Base-by-base conservation (phyloP, 2,329 filamentous ascomycete species). In the Coleophoma eucalyptorum region DNA sequence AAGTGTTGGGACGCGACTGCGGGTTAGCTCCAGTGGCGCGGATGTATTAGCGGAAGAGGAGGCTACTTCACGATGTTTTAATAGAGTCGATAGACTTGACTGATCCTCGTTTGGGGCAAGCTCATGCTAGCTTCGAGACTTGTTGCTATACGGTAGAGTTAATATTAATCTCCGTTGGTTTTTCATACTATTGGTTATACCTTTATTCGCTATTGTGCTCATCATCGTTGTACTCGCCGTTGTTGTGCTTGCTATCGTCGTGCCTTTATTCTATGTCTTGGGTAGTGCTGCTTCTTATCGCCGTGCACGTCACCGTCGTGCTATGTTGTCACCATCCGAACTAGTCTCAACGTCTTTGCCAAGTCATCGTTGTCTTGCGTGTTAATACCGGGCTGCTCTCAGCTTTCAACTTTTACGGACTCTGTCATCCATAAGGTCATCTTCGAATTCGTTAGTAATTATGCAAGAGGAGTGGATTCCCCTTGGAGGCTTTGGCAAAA, bases 381-480 rank as follows among this genome's bases (percentile, higher is more conserved):
- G 52, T 50, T 57, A 49, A 53, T 51, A 53, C 49, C 52, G 19
- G 33, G 33, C 33, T 50, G n/a, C 49, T 52, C 37, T 54, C 44
- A 37, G 35, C 51, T 50, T 26, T 18, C 33, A 41, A 20, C 47
- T 26, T 33, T 32, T 56, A 54, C 44, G 35, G 49, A 52, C 49
- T 43, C 46, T 53, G 50, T 55, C 49, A 53, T 56, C 44, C 4
- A 42, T 52, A 54, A 56, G 54, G 52, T 56, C 46, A 56, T 56
- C 50, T 52, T 56, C 45, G 48, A 54, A 50, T 52, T 56, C 50
- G 54, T 53, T 16, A 56, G 54, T 46, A 54, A 51, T 51, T 35
- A 10, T 35, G 33, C 33, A n/a, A 35, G 10, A 35, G n/a, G n/a
- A 10, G 33, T n/a, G 33, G 33, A 35, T 35, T 35, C 33, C 33